Evolutionary conservation across 495 filamentous ascomycete genomes (phyloP), one percentile per base, ranked within the genome.

Genomic region (Penicillium paradoxum): DNA sequence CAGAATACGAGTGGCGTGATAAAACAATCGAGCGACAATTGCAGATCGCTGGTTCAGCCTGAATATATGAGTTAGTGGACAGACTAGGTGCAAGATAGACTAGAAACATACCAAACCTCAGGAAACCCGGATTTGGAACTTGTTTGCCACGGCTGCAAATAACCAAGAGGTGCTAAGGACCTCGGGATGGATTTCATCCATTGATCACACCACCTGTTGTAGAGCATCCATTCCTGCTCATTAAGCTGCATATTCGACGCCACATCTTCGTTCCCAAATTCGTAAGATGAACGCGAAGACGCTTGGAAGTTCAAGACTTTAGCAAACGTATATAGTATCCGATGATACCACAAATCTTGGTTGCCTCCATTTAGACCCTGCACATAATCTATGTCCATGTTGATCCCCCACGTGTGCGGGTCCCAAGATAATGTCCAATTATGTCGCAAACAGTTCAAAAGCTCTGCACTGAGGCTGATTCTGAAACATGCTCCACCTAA

Each of bases 401-500:
- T 87, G 34, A 97, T 69, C 2, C 87, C 87, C 93, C 93, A 97
- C 6, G 87, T 81, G 65, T 96, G 90, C 3, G 92, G 91, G 38
- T 96, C 82, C 91, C 91, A 97, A 1, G 90, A 83, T 2, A 91
- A 79, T 53, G 85, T 80, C 88, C 90, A 95, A 67, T 90, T 90
- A 67, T 90, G 89, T 53, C 88, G 83, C 18, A 97, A 71, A 68
- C 91, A 96, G 56, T 82, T 88, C 19, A 97, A 77, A 11, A 97
- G 72, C 64, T 98, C 93, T 83, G 95, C 87, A 14, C 86, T 83
- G 13, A 95, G 83, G 60, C 95, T 97, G 15, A 96, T 70, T 91
- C 92, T 97, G 70, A 97, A 97, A 67, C 91, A 97, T 10, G 92
- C 89, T 1, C 85, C 83, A 8, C 90, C 91, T 38, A 97, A 80